Evolutionary conservation across 1,284 basidiomycete species (phyloP).

Genomic region (Sphagnurus paluster): DNA sequence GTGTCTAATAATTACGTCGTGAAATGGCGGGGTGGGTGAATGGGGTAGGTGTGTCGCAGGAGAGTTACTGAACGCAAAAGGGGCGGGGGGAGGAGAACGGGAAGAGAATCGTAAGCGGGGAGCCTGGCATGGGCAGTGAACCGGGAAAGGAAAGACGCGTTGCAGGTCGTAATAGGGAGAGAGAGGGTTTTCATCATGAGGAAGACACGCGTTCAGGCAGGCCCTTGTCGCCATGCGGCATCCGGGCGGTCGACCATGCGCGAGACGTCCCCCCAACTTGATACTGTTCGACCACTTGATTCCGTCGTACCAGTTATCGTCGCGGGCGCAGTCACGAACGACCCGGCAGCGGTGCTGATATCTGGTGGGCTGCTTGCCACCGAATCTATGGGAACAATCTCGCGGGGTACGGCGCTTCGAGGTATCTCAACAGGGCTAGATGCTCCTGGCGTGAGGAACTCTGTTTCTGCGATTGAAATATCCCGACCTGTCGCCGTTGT

Average conservation of each 20-base stretch:
- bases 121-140: not conserved
- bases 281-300: conserved; percentile 32
- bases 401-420: not conserved
- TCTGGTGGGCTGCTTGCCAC: conserved; percentile 47
- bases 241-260: conserved; percentile 41
- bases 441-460: conserved; percentile 6
- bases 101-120: not conserved
- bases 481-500: conserved; percentile 1
- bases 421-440: conserved; percentile 16
- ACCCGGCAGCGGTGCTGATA: conserved; percentile 65
- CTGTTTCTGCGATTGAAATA: conserved; percentile 10
- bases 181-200: no score
- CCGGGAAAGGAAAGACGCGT: conserved; percentile 6
- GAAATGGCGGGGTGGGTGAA: conserved; percentile 2
- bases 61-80: not conserved
- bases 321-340: conserved; percentile 64
- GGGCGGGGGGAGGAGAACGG: not conserved
- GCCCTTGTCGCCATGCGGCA: conserved; percentile 31
- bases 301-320: conserved; percentile 54
- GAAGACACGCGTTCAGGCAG: conserved; percentile 20
- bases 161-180: conserved; percentile 6
- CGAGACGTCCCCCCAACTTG: conserved; percentile 38
- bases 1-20: conserved; percentile 12
- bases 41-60: not conserved
- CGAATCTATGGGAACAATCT: conserved; percentile 12